Conservation (phyloP, 306 rosid species). For the Lathyrus sativus region DNA sequence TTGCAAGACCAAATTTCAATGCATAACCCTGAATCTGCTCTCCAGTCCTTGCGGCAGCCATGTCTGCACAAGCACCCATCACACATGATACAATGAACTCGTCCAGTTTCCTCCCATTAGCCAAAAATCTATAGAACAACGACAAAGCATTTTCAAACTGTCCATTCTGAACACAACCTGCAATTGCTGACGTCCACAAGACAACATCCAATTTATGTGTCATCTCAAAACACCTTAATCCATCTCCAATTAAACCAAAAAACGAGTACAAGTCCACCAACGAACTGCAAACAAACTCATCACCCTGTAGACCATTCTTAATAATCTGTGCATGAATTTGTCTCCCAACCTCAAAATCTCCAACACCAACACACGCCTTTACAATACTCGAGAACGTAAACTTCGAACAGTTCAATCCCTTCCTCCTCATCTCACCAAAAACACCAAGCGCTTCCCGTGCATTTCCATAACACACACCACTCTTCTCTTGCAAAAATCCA, state of each 20-base stretch:
- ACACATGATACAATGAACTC: slow-evolving; percentile 53
- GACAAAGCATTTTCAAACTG: slow-evolving; percentile 50
- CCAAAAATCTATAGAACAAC: slow-evolving; percentile 46
- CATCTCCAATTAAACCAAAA: slow-evolving; percentile 45
- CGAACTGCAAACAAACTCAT: slow-evolving; percentile 39
- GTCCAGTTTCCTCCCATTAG: slow-evolving; percentile 47
- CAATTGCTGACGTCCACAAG: slow-evolving; percentile 56
- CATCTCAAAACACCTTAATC: slow-evolving; percentile 52
- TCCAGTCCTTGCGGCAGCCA: slow-evolving; percentile 54
- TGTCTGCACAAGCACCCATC: slow-evolving; percentile 53
- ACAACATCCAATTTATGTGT: slow-evolving; percentile 50
- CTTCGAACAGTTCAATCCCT: slow-evolving; percentile 54
- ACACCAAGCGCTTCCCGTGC: slow-evolving; percentile 48
- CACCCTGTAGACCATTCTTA: slow-evolving; percentile 44
- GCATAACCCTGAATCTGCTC: slow-evolving; percentile 59
- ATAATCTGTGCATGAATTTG: slow-evolving; percentile 60
- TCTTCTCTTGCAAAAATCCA: slow-evolving; percentile 47
- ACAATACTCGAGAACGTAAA: slow-evolving; percentile 59
- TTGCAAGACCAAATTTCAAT: slow-evolving; percentile 43
- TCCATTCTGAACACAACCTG: slow-evolving; percentile 53
- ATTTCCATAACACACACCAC: slow-evolving; percentile 17
- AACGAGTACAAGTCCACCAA: slow-evolving; percentile 57
- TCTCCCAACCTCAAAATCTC: slow-evolving; percentile 47
- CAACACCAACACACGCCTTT: slow-evolving; percentile 49
- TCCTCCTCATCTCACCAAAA: slow-evolving; percentile 50